Evolutionary conservation across 129 eudicot genomes (phyloP).

Genomic region (Gnaphalium uliginosum): DNA sequence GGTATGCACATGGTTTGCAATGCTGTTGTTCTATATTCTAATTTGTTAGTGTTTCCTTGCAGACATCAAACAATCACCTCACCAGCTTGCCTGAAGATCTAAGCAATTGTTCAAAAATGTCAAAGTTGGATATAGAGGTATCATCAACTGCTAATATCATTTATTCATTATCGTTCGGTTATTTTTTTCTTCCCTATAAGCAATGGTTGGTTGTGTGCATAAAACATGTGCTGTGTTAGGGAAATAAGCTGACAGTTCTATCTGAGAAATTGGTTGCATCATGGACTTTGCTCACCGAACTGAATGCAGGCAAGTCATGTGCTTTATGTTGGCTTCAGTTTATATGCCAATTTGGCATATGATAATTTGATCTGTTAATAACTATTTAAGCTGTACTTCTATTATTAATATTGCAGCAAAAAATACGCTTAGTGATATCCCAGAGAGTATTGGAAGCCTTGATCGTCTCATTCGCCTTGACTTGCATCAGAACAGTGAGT

Average conservation of each 20-base stretch:
- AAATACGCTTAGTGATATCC: constrained; percentile 63
- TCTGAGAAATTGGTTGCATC: constrained; percentile 66
- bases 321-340: constrained; percentile 11
- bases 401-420: constrained; percentile 53
- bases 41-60: constrained; percentile 26
- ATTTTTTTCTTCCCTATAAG: not conserved
- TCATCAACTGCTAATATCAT: constrained; percentile 13
- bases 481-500: constrained; percentile 93
- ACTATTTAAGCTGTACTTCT: not conserved
- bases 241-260: constrained; percentile 68
- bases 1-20: not conserved
- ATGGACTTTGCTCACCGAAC: constrained; percentile 82
- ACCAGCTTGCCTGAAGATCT: constrained; percentile 86
- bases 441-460: constrained; percentile 84
- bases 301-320: constrained; percentile 70
- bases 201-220: constrained; percentile 11
- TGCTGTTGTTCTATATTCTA: not conserved
- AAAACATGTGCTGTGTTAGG: constrained; percentile 52
- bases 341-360: not conserved
- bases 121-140: constrained; percentile 91
- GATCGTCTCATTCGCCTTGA: constrained; percentile 84
- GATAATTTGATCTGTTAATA: not conserved
- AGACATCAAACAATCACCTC: constrained; percentile 84
- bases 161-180: not conserved
- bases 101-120: constrained; percentile 68